Percentiles rank a stretch among this genome's conserved stretches.
Evolutionary conservation across 345 rosid genomes (phyloP).

Genomic region (Salix viminalis): DNA sequence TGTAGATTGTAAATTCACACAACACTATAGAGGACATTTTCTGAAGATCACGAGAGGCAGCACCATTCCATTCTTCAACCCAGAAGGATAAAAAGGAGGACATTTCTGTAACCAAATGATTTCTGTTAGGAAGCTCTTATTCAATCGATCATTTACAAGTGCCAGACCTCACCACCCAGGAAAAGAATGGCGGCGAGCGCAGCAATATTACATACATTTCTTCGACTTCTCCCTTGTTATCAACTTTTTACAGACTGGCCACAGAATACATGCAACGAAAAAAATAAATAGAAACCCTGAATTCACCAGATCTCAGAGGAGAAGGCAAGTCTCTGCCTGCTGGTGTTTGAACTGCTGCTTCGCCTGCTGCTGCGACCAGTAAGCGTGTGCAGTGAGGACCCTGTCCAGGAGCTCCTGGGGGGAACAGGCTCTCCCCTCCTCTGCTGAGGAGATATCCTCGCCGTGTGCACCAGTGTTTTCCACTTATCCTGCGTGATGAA

Average conservation of each 20-base stretch:
- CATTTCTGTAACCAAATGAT: neutral
- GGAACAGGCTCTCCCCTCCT: constrained; percentile 98
- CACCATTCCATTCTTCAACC: no score
- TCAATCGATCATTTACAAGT: constrained; percentile 43
- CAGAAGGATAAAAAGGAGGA: neutral
- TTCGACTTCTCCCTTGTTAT: constrained; percentile 7
- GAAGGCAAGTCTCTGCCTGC: constrained; percentile 39
- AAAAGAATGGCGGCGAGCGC: constrained; percentile 21
- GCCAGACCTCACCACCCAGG: constrained; percentile 17
- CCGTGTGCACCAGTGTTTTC: constrained; percentile 96
- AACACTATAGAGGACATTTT: no score
- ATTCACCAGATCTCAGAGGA: constrained; percentile 33
- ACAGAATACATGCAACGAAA: constrained; percentile 16
- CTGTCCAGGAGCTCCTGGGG: constrained; percentile 93
- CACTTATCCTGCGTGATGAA: constrained; percentile 71
- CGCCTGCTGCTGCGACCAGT: constrained; percentile 87
- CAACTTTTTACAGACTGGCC: constrained; percentile 32
- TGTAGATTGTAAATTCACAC: neutral
- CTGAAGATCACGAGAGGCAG: no score
- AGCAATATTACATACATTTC: constrained; percentile 23
- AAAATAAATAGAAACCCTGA: constrained; percentile 7
- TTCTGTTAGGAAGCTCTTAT: constrained; percentile 33
- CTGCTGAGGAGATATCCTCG: constrained; percentile 95
- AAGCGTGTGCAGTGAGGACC: constrained; percentile 83
- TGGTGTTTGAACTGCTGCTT: constrained; percentile 63